These are phyloP conservation scores for Hymenoscyphus repandus DNA, from an alignment of 2,329 filamentous ascomycete genomes.

Conservation along the genomic window DNA sequence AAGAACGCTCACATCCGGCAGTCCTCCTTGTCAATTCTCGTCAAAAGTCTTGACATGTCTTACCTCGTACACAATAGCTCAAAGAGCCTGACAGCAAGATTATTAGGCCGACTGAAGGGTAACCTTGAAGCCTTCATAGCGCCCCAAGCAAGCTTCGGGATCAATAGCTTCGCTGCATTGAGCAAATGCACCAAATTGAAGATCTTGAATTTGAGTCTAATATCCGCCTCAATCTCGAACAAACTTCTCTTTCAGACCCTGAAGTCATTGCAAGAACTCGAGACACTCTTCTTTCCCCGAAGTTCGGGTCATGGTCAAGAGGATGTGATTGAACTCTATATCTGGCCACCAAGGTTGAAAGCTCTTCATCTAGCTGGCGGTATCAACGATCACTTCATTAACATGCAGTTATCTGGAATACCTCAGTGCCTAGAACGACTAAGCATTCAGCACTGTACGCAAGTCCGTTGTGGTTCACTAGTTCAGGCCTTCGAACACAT, in stretches of 20 bases:
- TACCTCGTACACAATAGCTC: constrained; percentile 30
- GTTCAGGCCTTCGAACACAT: constrained; percentile 18
- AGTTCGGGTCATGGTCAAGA: constrained; percentile 22
- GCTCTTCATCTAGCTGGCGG: constrained; percentile 31
- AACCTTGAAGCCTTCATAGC: constrained; percentile 31
- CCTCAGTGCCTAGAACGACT: constrained; percentile 22
- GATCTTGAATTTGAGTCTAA: constrained; percentile 29
- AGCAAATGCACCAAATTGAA: constrained; percentile 30
- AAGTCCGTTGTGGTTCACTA: constrained; percentile 20
- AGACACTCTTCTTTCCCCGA: constrained; percentile 30
- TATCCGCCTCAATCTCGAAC: constrained; percentile 29
- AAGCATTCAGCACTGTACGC: constrained; percentile 31
- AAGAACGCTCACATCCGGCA: constrained; percentile 32
- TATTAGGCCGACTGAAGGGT: constrained; percentile 30
- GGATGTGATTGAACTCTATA: constrained; percentile 10
- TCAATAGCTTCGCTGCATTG: constrained; percentile 32
- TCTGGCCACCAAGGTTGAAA: constrained; percentile 29
- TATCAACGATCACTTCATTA: constrained; percentile 27
- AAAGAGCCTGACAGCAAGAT: constrained; percentile 28
- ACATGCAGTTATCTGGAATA: constrained; percentile 18
- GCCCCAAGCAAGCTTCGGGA: constrained; percentile 30
- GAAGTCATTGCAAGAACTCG: constrained; percentile 23
- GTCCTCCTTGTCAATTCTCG: constrained; percentile 26
- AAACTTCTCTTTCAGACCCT: constrained; percentile 30
- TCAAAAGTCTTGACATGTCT: constrained; percentile 30